phyloP scores from a whole-genome alignment of 257 asterid species.

The Lavandula angustifolia region DNA sequence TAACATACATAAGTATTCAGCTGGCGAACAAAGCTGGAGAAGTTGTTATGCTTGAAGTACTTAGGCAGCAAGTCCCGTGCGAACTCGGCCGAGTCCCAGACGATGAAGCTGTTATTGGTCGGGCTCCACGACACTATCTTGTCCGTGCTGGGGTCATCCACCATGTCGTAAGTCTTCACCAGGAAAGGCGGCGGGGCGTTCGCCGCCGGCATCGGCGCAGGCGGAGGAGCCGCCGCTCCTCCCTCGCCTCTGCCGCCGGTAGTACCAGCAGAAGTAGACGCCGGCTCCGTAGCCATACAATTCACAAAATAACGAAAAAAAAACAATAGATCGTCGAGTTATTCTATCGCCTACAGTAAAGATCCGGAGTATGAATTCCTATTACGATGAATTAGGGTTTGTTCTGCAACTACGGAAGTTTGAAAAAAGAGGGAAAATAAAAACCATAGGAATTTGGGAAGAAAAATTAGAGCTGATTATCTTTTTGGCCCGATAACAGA shows the following conservation, averaged over 20 bases:
- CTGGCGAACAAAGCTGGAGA: slow-evolving; percentile 81
- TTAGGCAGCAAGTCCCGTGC: slow-evolving; percentile 65
- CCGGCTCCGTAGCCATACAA: slow-evolving; percentile 34
- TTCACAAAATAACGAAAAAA: slow-evolving; percentile 18
- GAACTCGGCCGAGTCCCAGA: slow-evolving; percentile 82
- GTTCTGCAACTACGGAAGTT: slow-evolving; percentile 10
- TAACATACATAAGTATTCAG: slow-evolving; percentile 54
- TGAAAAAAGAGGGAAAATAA: no score
- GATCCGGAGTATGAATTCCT: not conserved
- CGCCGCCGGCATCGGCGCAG: slow-evolving; percentile 52
- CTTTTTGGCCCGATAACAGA: no score
- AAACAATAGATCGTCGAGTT: slow-evolving; percentile 20
- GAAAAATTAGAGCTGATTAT: no score
- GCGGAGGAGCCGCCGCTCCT: slow-evolving; percentile 38
- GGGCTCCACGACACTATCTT: slow-evolving; percentile 73
- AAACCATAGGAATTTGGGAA: slow-evolving; percentile 28
- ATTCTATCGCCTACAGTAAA: not conserved
- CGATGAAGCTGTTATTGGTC: slow-evolving; percentile 67
- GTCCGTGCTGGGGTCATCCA: slow-evolving; percentile 73
- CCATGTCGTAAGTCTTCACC: slow-evolving; percentile 84
- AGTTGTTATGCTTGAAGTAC: slow-evolving; percentile 79
- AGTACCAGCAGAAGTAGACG: slow-evolving; percentile 34
- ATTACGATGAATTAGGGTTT: slow-evolving; percentile 28
- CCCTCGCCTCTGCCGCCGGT: slow-evolving; percentile 37
- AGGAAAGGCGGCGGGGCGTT: slow-evolving; percentile 75